Percentiles rank a stretch among this genome's conserved stretches.
phyloP scores from a whole-genome alignment of 1,139 yeast genomes.

The Suzukiozyma palmioleophila region DNA sequence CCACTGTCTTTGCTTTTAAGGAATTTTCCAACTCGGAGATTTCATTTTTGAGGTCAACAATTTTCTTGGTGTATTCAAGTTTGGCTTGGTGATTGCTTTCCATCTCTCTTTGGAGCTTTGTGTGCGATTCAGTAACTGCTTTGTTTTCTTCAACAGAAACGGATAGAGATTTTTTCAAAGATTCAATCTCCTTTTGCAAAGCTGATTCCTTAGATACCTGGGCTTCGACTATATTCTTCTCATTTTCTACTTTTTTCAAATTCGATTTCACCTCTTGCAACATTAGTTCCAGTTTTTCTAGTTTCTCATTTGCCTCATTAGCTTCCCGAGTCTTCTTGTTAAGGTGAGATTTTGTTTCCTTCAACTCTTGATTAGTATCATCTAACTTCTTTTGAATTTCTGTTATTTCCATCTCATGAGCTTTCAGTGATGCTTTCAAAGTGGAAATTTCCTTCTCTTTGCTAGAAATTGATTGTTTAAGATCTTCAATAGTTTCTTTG shows the following conservation, averaged over 20 bases:
- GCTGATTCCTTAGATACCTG: constrained; percentile 8
- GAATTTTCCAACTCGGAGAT: constrained; percentile 18
- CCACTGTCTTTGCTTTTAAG: constrained; percentile 17
- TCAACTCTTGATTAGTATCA: constrained; percentile 10
- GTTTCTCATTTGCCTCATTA: constrained; percentile 2
- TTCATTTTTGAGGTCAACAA: constrained; percentile 21
- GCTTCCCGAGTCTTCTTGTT: constrained; percentile 10
- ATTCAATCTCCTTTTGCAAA: constrained; percentile 9
- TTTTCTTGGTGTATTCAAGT: constrained; percentile 23
- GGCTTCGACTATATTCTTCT: constrained; percentile 6
- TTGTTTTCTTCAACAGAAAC: constrained; percentile 8
- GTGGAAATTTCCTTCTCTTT: constrained; percentile 9
- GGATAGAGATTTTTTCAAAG: constrained; percentile 8
- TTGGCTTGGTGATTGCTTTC: constrained; percentile 25
- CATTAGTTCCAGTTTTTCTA: neutral
- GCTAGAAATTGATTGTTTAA: constrained; percentile 5
- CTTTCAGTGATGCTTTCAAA: constrained; percentile 12
- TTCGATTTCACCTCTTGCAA: neutral
- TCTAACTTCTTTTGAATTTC: constrained; percentile 11
- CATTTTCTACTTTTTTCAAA: constrained; percentile 5
- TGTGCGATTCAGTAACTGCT: constrained; percentile 13
- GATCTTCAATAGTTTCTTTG: constrained; percentile 6
- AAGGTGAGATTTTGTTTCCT: constrained; percentile 9
- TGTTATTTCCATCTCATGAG: constrained; percentile 8
- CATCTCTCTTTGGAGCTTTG: constrained; percentile 32